Evolutionary conservation across 306 rosid species (phyloP).

Genomic region (Sesbania bispinosa): DNA sequence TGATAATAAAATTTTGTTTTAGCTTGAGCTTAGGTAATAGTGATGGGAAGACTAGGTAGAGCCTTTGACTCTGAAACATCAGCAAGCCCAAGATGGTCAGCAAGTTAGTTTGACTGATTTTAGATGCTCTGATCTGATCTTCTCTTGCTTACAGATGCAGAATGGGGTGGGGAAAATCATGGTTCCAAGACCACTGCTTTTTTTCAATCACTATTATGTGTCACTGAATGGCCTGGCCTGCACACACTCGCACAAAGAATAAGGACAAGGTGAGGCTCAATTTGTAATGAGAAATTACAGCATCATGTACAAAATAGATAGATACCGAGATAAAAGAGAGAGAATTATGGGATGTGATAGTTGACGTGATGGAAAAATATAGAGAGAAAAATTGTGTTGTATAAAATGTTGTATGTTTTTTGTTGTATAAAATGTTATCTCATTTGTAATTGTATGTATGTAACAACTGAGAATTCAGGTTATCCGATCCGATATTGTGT

Average conservation of each 20-base stretch:
- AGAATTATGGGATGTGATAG: no score
- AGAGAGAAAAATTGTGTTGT: no score
- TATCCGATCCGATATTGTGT: no score
- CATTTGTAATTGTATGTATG: no score
- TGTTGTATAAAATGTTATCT: no score
- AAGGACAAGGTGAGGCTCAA: constrained; percentile 25
- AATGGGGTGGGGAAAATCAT: constrained; percentile 62
- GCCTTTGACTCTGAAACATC: constrained; percentile 56
- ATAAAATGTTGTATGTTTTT: no score
- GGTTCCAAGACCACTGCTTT: constrained; percentile 46
- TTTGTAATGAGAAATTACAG: no score
- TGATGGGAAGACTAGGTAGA: constrained; percentile 32
- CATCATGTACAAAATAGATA: no score
- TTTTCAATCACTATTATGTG: constrained; percentile 32
- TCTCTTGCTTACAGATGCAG: constrained; percentile 47
- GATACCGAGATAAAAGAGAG: no score
- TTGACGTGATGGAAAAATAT: no score
- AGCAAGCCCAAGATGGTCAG: constrained; percentile 69
- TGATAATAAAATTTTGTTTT: background rate
- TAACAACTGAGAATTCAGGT: no score
- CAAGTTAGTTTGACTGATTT: constrained; percentile 51
- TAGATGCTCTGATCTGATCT: constrained; percentile 21
- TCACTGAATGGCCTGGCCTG: constrained; percentile 21
- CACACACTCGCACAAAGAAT: constrained; percentile 27
- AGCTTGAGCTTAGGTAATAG: constrained; percentile 46